Conservation (phyloP, 805 yeast genomes). For the Suhomyces sp. region DNA sequence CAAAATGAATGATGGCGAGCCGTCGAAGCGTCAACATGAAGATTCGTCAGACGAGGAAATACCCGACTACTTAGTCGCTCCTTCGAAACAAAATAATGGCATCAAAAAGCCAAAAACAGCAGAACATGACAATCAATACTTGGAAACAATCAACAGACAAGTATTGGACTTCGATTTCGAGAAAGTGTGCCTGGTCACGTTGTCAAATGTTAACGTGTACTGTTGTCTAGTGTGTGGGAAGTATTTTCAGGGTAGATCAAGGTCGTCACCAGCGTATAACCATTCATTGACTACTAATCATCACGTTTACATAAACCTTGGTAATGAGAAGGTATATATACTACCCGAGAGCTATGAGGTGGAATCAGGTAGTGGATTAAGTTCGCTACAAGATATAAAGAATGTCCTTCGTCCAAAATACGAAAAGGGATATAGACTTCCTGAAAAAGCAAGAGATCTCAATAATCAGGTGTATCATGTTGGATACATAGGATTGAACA, state of each 20-base stretch:
- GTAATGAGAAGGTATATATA: constrained; percentile 47
- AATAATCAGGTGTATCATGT: constrained; percentile 48
- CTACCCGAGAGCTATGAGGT: constrained; percentile 62
- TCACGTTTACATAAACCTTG: constrained; percentile 60
- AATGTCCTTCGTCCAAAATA: constrained; percentile 54
- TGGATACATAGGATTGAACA: constrained; percentile 68
- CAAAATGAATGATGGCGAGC: background rate
- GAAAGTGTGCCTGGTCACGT: constrained; percentile 61
- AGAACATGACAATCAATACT: constrained; percentile 19
- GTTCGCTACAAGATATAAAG: constrained; percentile 51
- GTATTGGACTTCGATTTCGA: constrained; percentile 68
- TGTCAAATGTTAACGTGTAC: constrained; percentile 61
- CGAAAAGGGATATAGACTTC: constrained; percentile 35
- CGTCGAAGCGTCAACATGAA: background rate
- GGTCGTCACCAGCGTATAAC: constrained; percentile 61
- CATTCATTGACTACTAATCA: constrained; percentile 67
- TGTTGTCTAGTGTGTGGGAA: constrained; percentile 75
- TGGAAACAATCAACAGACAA: constrained; percentile 44
- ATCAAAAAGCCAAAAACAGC: background rate
- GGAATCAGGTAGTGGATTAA: constrained; percentile 16
- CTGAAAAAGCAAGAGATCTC: constrained; percentile 38
- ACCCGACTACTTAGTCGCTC: constrained; percentile 1
- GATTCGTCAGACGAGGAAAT: constrained; percentile 4
- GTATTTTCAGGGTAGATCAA: constrained; percentile 66
- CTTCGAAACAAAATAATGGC: background rate